These are phyloP conservation scores for Auriscalpium microsporum DNA, from an alignment of 768 basidiomycete genomes.

Conservation along the genomic window DNA sequence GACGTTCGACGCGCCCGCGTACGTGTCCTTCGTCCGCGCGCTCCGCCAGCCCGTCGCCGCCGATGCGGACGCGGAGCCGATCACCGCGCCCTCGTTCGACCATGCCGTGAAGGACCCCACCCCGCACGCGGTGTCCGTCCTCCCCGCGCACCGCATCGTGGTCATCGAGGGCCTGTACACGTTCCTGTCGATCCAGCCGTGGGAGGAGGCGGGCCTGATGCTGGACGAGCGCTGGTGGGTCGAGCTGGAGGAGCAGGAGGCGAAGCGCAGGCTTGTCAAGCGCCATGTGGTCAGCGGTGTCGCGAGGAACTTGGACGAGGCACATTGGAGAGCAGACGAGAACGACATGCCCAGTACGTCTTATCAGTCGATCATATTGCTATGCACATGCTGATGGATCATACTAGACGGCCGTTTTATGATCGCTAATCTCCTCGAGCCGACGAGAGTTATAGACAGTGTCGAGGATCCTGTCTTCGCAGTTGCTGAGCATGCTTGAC, in stretches of 20 bases:
- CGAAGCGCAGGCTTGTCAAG: constrained; percentile 50
- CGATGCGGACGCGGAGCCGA: constrained; percentile 10
- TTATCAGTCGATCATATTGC: background rate
- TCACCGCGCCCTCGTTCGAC: constrained; percentile 77
- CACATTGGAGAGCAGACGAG: constrained; percentile 59
- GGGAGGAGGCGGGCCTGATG: constrained; percentile 53
- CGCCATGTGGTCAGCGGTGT: constrained; percentile 78
- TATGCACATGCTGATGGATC: background rate
- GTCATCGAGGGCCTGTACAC: constrained; percentile 89
- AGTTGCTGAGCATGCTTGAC: background rate
- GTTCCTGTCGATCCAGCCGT: constrained; percentile 64
- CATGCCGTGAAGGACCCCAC: constrained; percentile 84
- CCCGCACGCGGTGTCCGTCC: constrained; percentile 47
- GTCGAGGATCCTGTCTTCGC: background rate
- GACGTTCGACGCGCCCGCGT: constrained; percentile 79
- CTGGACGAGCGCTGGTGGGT: constrained; percentile 81
- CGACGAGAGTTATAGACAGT: background rate
- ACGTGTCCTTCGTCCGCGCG: constrained; percentile 54
- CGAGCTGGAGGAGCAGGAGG: constrained; percentile 45
- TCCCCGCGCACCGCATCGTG: constrained; percentile 63
- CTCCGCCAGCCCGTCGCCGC: constrained; percentile 34
- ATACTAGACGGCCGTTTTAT: background rate
- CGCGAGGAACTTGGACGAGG: constrained; percentile 54
- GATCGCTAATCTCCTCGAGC: background rate
- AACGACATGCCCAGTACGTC: constrained; percentile 67